Evolutionary conservation across 2,329 filamentous ascomycete species (phyloP), one percentile per base, ranked within the genome.

Genomic region (Neofusicoccum umdonicola): DNA sequence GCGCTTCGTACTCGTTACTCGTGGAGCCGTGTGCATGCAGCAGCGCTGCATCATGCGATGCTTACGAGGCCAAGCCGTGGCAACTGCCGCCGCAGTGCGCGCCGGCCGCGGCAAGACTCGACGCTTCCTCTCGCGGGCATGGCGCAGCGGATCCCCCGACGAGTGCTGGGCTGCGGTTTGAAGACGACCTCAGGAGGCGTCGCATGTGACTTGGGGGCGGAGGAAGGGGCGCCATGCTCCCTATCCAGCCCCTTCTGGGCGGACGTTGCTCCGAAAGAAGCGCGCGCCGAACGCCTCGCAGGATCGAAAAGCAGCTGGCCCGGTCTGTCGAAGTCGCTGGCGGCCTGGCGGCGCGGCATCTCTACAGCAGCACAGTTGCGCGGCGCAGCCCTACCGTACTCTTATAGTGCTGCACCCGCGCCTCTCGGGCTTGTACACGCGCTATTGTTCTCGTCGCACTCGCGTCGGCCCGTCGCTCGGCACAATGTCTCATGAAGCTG

Each of bases 381-480:
- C 50, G 50, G 31, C 31, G 50, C 50, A 52, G 50, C 50, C 50
- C n/a, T 31, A 7, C 27, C 27, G 27, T 39, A 37, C 17, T 8
- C 50, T 19, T 42, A 56, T 41, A 31, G 45, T 17, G 22, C n/a
- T 37, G 17, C 4, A 31, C 27, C 17, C 7, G 37, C 35, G 35
- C n/a, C n/a, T 11, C 7, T 8, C 22, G 22, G 50, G 39, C n/a
- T 31, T 31, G 41, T 6, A 13, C 12, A 37, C 52, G 52, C 52
- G 52, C 37, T 56, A 56, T 22, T 17, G 17, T 17, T n/a, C 51
- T 4, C 17, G 13, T 56, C 37, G 22, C 27, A 19, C 37, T 13
- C 52, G 52, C 52, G 35, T 56, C 52, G 52, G 52, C 39, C 52
- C 52, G 52, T 42, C 42, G 37, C 19, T 44, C 37, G 52, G 52